A percentile compares a stretch with the other conserved stretches of the same genome.
phyloP scores from a whole-genome alignment of 129 eudicot species.

The Oenanthe sinensis region DNA sequence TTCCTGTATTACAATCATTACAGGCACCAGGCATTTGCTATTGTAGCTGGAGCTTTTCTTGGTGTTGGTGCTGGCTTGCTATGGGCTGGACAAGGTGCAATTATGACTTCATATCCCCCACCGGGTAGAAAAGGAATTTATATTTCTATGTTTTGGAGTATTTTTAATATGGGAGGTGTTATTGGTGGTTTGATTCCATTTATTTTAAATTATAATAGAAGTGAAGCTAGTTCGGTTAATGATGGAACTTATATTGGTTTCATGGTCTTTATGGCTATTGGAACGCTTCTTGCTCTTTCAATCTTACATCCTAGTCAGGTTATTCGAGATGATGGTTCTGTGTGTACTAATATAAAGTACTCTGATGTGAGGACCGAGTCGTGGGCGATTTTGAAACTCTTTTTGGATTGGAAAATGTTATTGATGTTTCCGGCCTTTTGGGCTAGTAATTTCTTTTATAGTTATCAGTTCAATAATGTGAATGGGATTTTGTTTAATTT shows the following conservation, averaged over 20 bases:
- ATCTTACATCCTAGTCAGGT: slow-evolving; percentile 80
- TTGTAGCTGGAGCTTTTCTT: slow-evolving; percentile 72
- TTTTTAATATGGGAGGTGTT: slow-evolving; percentile 89
- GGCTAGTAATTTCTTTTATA: slow-evolving; percentile 89
- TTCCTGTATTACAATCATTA: slow-evolving; percentile 72
- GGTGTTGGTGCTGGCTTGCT: slow-evolving; percentile 86
- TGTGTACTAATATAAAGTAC: slow-evolving; percentile 64
- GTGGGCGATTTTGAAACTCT: slow-evolving; percentile 42
- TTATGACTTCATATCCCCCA: slow-evolving; percentile 88
- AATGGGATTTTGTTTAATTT: slow-evolving; percentile 68
- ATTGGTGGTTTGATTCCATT: slow-evolving; percentile 90
- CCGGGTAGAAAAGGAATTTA: slow-evolving; percentile 56
- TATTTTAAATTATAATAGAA: slow-evolving; percentile 46
- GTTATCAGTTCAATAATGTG: slow-evolving; percentile 82
- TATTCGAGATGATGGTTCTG: slow-evolving; percentile 71
- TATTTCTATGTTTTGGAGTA: slow-evolving; percentile 81
- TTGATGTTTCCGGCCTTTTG: slow-evolving; percentile 74
- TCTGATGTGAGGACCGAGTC: slow-evolving; percentile 45
- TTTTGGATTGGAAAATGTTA: slow-evolving; percentile 79
- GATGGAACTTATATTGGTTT: slow-evolving; percentile 93
- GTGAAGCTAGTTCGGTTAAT: slow-evolving; percentile 57
- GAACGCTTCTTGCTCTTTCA: slow-evolving; percentile 45
- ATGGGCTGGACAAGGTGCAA: slow-evolving; percentile 94
- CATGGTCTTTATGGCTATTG: slow-evolving; percentile 83
- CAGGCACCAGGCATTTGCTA: slow-evolving; percentile 54